Conservation (phyloP, 2,329 filamentous ascomycete genomes). For the Calonectria henricotiae region DNA sequence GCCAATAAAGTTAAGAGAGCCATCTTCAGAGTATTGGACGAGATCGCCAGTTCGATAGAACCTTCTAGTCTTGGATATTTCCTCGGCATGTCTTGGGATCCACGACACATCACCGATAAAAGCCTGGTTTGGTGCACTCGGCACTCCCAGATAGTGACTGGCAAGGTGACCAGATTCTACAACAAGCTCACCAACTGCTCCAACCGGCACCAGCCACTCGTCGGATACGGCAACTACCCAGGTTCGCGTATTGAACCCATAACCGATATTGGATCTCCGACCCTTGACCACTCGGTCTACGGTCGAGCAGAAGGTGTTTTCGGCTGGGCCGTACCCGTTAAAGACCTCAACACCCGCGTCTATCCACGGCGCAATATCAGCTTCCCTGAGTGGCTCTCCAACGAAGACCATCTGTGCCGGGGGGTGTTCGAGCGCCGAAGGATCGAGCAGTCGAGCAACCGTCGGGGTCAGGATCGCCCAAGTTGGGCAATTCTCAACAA, state of each 20-base stretch:
- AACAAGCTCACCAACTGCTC: not conserved
- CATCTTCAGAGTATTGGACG: not conserved
- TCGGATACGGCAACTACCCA: slow-evolving; percentile 4
- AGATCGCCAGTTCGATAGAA: slow-evolving; percentile 3
- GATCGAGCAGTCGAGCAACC: not conserved
- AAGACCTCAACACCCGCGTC: slow-evolving; percentile 1
- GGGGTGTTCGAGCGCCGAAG: not conserved
- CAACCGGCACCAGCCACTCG: not conserved
- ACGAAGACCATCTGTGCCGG: not conserved
- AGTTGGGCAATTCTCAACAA: not conserved
- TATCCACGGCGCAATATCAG: slow-evolving; percentile 3
- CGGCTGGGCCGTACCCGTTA: not conserved
- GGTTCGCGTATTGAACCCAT: not conserved
- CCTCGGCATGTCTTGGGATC: not conserved
- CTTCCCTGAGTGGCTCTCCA: not conserved
- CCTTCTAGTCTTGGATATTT: not conserved
- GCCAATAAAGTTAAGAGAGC: slow-evolving; percentile 6
- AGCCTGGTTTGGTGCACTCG: not conserved
- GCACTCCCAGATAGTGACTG: not conserved
- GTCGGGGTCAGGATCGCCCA: not conserved
- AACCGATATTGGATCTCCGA: not conserved
- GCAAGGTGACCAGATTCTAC: slow-evolving; percentile 4
- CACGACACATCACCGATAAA: slow-evolving; percentile 1
- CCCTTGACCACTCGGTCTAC: not conserved
- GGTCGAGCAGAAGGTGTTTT: slow-evolving; percentile 8